phyloP scores from a whole-genome alignment of 2,329 filamentous ascomycete genomes.

The Cladobotryum protrusum region DNA sequence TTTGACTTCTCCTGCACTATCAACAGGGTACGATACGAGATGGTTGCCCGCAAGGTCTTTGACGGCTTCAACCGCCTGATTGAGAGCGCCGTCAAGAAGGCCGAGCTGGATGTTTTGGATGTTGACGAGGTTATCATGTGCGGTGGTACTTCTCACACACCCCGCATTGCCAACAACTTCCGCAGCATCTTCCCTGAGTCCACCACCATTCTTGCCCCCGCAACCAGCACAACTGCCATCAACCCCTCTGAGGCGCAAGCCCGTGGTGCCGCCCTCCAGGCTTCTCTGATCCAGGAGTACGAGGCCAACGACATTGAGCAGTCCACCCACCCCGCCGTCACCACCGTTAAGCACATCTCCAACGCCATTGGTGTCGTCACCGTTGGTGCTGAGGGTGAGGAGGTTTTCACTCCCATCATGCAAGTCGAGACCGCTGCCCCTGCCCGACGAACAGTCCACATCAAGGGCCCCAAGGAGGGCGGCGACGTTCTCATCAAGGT shows the following conservation, averaged over 20 bases:
- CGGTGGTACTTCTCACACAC: slow-evolving; percentile 88
- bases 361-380: slow-evolving; percentile 84
- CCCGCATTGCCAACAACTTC: slow-evolving; percentile 81
- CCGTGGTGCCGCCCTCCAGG: slow-evolving; percentile 90
- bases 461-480: slow-evolving; percentile 69
- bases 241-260: slow-evolving; percentile 90
- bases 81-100: slow-evolving; percentile 82
- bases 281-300: slow-evolving; percentile 89
- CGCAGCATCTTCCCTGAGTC: slow-evolving; percentile 72
- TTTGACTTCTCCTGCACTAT: slow-evolving; percentile 87
- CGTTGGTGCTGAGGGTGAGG: slow-evolving; percentile 50
- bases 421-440: slow-evolving; percentile 84
- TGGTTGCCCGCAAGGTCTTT: slow-evolving; percentile 79
- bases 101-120: slow-evolving; percentile 83
- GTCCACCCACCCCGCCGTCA: slow-evolving; percentile 91
- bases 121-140: slow-evolving; percentile 92
- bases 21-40: slow-evolving; percentile 90
- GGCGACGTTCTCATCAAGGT: slow-evolving; percentile 86
- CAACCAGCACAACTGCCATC: slow-evolving; percentile 69
- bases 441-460: slow-evolving; percentile 75
- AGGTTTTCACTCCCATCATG: slow-evolving; percentile 75
- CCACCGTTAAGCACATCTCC: slow-evolving; percentile 82
- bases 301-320: slow-evolving; percentile 91
- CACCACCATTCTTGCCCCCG: slow-evolving; percentile 74
- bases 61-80: slow-evolving; percentile 82